Evolutionary conservation across 1,139 yeast species (phyloP).

Genomic region (Candida sojae): DNA sequence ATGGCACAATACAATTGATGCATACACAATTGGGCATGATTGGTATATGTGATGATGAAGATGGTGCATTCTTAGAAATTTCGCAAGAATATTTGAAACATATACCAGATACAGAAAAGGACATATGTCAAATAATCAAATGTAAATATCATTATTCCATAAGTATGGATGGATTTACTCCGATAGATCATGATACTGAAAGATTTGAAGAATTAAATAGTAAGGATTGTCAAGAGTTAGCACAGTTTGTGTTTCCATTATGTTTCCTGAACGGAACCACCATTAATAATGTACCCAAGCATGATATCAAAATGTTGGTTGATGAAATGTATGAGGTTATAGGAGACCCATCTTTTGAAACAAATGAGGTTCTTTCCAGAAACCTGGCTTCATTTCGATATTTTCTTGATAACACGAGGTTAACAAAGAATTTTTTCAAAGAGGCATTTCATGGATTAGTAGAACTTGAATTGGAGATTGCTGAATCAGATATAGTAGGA

Average conservation of each 20-base stretch:
- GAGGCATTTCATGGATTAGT: conserved; percentile 61
- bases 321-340: conserved; percentile 74
- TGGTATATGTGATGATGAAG: conserved; percentile 65
- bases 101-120: conserved; percentile 46
- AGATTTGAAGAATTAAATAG: conserved; percentile 36
- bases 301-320: conserved; percentile 69
- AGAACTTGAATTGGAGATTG: conserved; percentile 21
- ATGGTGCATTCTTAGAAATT: conserved; percentile 63
- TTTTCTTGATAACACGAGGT: conserved; percentile 49
- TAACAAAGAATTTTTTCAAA: conserved; percentile 53
- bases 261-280: conserved; percentile 61
- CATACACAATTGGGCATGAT: conserved; percentile 77
- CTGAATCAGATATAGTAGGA: conserved; percentile 20
- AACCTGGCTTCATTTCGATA: conserved; percentile 49
- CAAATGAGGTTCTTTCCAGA: conserved; percentile 33
- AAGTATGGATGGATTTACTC: conserved; percentile 55
- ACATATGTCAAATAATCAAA: conserved; percentile 70
- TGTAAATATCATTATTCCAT: conserved; percentile 76
- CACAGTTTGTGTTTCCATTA: conserved; percentile 62
- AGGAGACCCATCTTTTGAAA: conserved; percentile 61
- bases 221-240: conserved; percentile 55
- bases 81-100: conserved; percentile 56
- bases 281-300: conserved; percentile 54
- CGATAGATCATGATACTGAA: conserved; percentile 67
- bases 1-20: conserved; percentile 21